Percentiles rank a stretch among this genome's conserved stretches.
Conservation (phyloP, 345 rosid species). For the Adansonia digitata region DNA sequence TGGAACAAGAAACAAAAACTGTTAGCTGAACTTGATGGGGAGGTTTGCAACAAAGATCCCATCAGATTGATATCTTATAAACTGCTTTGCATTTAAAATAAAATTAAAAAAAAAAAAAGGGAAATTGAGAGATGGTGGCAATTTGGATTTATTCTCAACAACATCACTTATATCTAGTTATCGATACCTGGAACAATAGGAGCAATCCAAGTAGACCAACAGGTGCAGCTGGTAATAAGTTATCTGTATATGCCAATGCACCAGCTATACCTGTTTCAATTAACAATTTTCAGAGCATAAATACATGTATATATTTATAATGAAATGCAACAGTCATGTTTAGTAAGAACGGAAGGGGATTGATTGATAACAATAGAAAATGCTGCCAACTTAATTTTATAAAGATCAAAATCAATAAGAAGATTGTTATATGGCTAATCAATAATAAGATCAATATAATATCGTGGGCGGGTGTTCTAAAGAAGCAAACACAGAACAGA, state of each 20-base stretch:
- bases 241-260: constrained; percentile 55
- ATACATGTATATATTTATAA: too few species aligned
- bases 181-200: constrained; percentile 57
- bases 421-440: neutral
- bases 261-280: constrained; percentile 52
- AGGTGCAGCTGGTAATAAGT: constrained; percentile 63
- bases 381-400: neutral
- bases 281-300: constrained; percentile 1
- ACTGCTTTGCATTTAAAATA: neutral
- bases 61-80: neutral
- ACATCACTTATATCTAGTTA: neutral
- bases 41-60: neutral
- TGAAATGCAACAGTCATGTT: neutral
- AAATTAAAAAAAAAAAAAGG: too few species aligned
- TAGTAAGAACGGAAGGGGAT: neutral
- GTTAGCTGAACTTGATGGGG: constrained; percentile 15
- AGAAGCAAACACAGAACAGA: neutral
- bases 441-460: neutral
- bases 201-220: constrained; percentile 66
- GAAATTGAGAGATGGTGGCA: neutral
- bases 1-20: constrained; percentile 29
- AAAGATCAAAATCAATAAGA: neutral
- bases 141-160: neutral
- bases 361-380: neutral
- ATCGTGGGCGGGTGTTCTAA: neutral